A percentile compares a stretch with the other conserved stretches of the same genome.
Conservation (phyloP, 768 basidiomycete species). For the Russula dissimulans region DNA sequence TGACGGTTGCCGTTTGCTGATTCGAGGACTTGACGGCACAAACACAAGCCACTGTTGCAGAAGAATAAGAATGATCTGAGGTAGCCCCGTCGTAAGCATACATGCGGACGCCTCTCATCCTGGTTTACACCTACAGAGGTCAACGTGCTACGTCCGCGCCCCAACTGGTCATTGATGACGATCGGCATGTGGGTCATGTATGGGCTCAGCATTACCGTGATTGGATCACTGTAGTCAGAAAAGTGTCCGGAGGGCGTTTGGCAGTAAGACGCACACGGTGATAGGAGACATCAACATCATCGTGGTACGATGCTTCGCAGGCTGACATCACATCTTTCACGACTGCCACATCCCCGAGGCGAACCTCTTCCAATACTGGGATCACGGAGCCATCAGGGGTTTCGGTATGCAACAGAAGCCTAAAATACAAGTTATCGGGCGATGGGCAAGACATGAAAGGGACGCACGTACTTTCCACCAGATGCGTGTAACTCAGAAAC, state of each 20-base stretch:
- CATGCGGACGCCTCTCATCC: not conserved
- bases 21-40: slow-evolving; percentile 32
- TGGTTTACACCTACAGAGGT: slow-evolving; percentile 52
- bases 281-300: slow-evolving; percentile 64
- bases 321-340: slow-evolving; percentile 83
- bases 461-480: slow-evolving; percentile 59
- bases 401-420: slow-evolving; percentile 85
- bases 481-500: slow-evolving; percentile 73
- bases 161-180: slow-evolving; percentile 93
- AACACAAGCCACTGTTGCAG: slow-evolving; percentile 71
- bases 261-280: slow-evolving; percentile 88
- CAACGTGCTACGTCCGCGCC: slow-evolving; percentile 82
- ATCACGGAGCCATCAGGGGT: slow-evolving; percentile 78
- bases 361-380: slow-evolving; percentile 91
- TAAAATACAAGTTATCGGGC: slow-evolving; percentile 23
- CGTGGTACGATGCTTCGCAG: slow-evolving; percentile 29
- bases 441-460: not conserved
- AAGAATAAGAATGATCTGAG: slow-evolving; percentile 68
- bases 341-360: slow-evolving; percentile 59
- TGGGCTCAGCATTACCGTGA: slow-evolving; percentile 66
- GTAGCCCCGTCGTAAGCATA: not conserved
- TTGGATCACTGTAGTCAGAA: slow-evolving; percentile 63
- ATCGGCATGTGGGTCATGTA: slow-evolving; percentile 66
- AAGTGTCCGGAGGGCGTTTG: slow-evolving; percentile 73
- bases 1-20: slow-evolving; percentile 36